Evolutionary conservation across 2,329 filamentous ascomycete genomes (phyloP).

Genomic region (Sporothrix variecibatus): DNA sequence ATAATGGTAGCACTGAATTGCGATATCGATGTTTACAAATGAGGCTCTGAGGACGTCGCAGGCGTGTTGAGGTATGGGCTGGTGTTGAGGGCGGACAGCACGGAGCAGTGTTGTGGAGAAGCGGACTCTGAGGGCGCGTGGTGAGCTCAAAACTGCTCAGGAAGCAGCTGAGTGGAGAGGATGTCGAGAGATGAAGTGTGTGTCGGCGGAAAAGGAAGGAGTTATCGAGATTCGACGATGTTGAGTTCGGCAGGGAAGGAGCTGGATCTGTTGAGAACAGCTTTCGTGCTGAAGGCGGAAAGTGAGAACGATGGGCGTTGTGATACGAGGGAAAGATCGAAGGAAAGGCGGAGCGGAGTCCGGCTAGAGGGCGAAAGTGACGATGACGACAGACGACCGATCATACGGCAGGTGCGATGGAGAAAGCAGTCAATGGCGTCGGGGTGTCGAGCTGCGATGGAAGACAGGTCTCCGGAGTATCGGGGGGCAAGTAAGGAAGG

Average conservation of each 20-base stretch:
- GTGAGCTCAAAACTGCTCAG: neutral
- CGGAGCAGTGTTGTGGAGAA: neutral
- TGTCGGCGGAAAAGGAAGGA: neutral
- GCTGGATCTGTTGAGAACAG: neutral
- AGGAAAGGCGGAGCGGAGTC: constrained; percentile 21
- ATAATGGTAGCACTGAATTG: neutral
- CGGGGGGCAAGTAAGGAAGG: neutral
- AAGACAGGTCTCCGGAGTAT: neutral
- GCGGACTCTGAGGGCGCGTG: neutral
- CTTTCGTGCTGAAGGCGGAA: neutral
- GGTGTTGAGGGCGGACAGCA: neutral
- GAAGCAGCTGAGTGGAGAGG: neutral
- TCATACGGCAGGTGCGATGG: constrained; percentile 14
- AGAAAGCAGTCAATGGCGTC: constrained; percentile 11
- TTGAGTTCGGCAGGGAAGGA: neutral
- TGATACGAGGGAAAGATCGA: neutral
- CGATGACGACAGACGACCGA: constrained; percentile 23
- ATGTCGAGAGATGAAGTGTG: too few species aligned
- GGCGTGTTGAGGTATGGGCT: neutral
- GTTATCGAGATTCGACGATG: neutral
- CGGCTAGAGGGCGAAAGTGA: constrained; percentile 14
- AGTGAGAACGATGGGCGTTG: neutral
- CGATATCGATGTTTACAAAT: neutral
- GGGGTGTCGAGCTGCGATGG: neutral
- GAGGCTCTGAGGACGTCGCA: neutral